Conservation (phyloP, 768 basidiomycete genomes). For the Dioszegia crocea region DNA sequence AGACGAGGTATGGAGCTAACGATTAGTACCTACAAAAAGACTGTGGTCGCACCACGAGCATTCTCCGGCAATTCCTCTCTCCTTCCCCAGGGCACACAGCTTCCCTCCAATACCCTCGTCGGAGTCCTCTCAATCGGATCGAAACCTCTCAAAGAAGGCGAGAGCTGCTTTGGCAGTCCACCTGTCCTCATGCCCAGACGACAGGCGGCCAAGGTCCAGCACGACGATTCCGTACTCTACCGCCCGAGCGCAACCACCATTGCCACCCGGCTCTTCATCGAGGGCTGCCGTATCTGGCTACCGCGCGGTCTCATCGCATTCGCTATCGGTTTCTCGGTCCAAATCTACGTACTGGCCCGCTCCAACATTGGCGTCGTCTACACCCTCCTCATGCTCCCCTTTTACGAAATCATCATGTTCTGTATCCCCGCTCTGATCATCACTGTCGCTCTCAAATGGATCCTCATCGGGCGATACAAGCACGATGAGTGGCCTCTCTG, state of each 20-base stretch:
- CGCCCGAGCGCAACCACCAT: background rate
- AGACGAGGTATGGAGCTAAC: too few relatives aligned
- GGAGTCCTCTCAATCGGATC: background rate
- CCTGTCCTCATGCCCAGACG: slow-evolving; percentile 2
- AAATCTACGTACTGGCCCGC: background rate
- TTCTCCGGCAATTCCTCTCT: background rate
- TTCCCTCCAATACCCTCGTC: background rate
- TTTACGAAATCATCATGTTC: background rate
- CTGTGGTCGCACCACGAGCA: too few relatives aligned
- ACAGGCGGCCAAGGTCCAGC: background rate
- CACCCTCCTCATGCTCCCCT: background rate
- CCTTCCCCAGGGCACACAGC: background rate
- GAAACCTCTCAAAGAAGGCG: background rate
- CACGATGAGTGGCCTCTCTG: slow-evolving; percentile 2
- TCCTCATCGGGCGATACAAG: background rate
- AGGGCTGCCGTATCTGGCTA: background rate
- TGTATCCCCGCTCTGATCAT: slow-evolving; percentile 1
- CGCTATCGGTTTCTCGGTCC: slow-evolving; percentile 2
- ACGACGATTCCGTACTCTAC: background rate
- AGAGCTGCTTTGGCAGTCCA: slow-evolving; percentile 2
- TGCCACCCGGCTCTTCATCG: background rate
- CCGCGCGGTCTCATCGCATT: background rate
- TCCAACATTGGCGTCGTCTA: background rate
- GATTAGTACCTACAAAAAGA: too few relatives aligned
- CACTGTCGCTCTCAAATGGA: slow-evolving; percentile 1